These are phyloP conservation scores for Mariannaea elegans DNA, from an alignment of 2,329 filamentous ascomycete species.

Conservation along the genomic window DNA sequence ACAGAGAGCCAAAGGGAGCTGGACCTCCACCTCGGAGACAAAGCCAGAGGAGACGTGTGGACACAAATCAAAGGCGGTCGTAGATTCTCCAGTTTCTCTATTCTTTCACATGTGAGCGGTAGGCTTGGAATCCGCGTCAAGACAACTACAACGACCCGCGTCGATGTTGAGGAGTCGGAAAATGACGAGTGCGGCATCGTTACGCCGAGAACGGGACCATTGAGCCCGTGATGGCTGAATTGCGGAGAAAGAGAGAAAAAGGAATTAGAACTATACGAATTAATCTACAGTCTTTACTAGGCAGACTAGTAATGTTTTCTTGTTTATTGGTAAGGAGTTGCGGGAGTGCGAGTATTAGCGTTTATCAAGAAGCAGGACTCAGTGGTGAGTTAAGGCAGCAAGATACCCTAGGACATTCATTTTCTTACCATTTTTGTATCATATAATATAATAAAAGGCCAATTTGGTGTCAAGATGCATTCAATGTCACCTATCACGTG, in stretches of 20 bases:
- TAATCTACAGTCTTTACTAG: conserved; percentile 6
- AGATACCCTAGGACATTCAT: conserved; percentile 14
- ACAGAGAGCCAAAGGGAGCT: conserved; percentile 39
- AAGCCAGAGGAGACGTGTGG: conserved; percentile 41
- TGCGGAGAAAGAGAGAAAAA: neutral
- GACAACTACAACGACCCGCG: conserved; percentile 29
- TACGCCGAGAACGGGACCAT: conserved; percentile 2
- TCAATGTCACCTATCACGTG: neutral
- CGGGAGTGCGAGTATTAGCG: neutral
- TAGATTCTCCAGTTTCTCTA: conserved; percentile 30
- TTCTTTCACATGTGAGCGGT: conserved; percentile 34
- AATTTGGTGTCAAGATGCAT: neutral
- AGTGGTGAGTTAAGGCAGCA: too few species aligned
- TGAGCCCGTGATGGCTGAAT: conserved; percentile 3
- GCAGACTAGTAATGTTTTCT: conserved; percentile 2
- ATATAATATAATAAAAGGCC: neutral
- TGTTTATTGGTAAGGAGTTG: neutral
- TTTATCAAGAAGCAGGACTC: too few species aligned
- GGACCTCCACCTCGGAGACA: conserved; percentile 42
- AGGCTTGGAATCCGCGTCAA: conserved; percentile 35
- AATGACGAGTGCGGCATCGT: conserved; percentile 6
- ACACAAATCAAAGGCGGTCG: conserved; percentile 43
- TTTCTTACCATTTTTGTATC: neutral
- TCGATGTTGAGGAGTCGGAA: conserved; percentile 7
- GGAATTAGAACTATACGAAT: neutral